These are phyloP conservation scores for Stephania japonica DNA, from an alignment of 164 flowering plant species.

Conservation along the genomic window DNA sequence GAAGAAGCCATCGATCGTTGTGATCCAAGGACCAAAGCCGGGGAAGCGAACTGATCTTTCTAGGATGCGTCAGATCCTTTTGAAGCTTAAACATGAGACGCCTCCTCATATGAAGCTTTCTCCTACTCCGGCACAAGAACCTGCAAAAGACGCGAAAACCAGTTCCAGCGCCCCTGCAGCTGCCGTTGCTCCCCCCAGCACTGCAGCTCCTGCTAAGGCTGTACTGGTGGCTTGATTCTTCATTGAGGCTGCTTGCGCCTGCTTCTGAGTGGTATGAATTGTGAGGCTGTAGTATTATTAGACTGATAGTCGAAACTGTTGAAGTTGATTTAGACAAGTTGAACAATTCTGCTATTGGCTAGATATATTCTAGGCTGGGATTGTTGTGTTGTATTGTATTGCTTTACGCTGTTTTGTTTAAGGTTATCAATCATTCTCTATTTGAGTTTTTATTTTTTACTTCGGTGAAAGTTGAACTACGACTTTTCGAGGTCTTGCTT, in stretches of 20 bases:
- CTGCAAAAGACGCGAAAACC: constrained; percentile 26
- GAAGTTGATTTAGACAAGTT: too few relatives aligned
- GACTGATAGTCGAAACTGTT: too few relatives aligned
- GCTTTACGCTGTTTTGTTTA: too few relatives aligned
- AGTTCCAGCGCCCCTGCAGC: constrained; percentile 2
- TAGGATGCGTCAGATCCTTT: constrained; percentile 65
- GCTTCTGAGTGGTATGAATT: not conserved
- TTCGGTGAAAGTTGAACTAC: too few relatives aligned
- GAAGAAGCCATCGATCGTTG: constrained; percentile 53
- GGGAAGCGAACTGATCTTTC: constrained; percentile 80
- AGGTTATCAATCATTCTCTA: too few relatives aligned
- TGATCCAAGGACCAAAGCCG: constrained; percentile 78
- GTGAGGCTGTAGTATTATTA: not conserved
- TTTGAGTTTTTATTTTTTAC: too few relatives aligned
- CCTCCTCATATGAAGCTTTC: constrained; percentile 60
- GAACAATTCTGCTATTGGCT: too few relatives aligned
- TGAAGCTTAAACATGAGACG: constrained; percentile 62
- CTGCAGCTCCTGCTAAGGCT: constrained; percentile 1
- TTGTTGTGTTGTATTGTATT: too few relatives aligned
- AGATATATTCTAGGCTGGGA: too few relatives aligned
- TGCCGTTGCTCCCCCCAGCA: constrained; percentile 5
- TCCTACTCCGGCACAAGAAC: constrained; percentile 30
- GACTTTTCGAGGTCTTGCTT: too few relatives aligned
- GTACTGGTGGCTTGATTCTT: constrained; percentile 18
- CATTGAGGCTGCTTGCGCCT: not conserved